These are phyloP conservation scores for Fragosphaeria purpurea DNA, from an alignment of 2,329 filamentous ascomycete genomes.

Conservation along the genomic window DNA sequence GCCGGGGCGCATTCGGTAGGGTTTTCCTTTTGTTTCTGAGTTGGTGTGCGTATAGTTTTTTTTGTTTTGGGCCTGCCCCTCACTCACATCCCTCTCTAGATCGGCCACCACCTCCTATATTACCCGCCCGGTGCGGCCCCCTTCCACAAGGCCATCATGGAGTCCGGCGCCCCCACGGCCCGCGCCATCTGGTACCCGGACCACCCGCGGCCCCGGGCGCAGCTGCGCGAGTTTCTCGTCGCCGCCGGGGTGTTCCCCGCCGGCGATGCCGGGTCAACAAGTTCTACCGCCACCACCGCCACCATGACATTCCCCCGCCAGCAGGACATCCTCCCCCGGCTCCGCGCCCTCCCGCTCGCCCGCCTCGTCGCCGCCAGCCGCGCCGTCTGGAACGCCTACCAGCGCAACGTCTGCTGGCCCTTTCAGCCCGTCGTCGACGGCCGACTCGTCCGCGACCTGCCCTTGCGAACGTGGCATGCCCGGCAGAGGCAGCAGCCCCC, in stretches of 20 bases:
- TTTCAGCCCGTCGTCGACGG: slow-evolving; percentile 63
- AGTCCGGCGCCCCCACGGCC: slow-evolving; percentile 47
- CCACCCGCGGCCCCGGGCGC: slow-evolving; percentile 46
- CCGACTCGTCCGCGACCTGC: slow-evolving; percentile 43
- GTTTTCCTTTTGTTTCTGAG: slow-evolving; percentile 5
- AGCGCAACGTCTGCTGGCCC: slow-evolving; percentile 42
- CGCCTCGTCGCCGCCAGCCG: slow-evolving; percentile 31
- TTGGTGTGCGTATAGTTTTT: background rate
- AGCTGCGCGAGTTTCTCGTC: slow-evolving; percentile 45
- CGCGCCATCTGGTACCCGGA: slow-evolving; percentile 41
- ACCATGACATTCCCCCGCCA: slow-evolving; percentile 23
- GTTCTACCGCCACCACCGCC: too few relatives aligned
- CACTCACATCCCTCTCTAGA: slow-evolving; percentile 29
- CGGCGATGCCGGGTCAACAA: background rate
- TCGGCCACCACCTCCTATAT: slow-evolving; percentile 57
- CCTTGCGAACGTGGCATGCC: slow-evolving; percentile 48
- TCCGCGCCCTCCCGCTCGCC: slow-evolving; percentile 34
- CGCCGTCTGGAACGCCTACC: slow-evolving; percentile 33
- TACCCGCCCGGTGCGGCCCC: slow-evolving; percentile 29
- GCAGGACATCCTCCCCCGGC: slow-evolving; percentile 37
- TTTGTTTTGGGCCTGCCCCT: too few relatives aligned
- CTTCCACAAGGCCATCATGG: slow-evolving; percentile 45
- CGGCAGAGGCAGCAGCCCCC: background rate
- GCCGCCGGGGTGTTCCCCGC: slow-evolving; percentile 33
- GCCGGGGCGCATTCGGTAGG: slow-evolving; percentile 53